These are phyloP conservation scores for Moringa oleifera DNA, from an alignment of 345 rosid genomes.

Conservation along the genomic window DNA sequence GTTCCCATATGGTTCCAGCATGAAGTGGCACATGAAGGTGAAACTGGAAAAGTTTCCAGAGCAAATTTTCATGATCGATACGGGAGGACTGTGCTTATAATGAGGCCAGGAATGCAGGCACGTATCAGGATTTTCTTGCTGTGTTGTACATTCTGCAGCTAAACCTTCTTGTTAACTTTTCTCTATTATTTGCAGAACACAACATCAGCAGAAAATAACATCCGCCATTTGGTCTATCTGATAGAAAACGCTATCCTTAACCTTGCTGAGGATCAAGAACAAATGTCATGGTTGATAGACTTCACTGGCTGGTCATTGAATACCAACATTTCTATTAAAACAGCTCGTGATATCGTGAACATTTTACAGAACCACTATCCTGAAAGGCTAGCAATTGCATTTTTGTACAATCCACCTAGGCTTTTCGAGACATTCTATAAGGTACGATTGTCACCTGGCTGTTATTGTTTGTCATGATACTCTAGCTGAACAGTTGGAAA, in stretches of 20 bases:
- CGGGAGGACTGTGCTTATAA: conserved; percentile 82
- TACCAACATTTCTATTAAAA: conserved; percentile 35
- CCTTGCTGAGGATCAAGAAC: conserved; percentile 79
- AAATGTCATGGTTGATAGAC: conserved; percentile 89
- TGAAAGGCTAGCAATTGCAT: conserved; percentile 73
- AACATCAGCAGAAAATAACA: conserved; percentile 56
- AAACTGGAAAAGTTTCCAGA: conserved; percentile 81
- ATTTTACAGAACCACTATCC: conserved; percentile 89
- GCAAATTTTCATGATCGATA: conserved; percentile 67
- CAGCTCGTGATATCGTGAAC: conserved; percentile 62
- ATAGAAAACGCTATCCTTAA: conserved; percentile 80
- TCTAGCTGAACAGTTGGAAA: too few species aligned
- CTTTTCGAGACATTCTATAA: conserved; percentile 80
- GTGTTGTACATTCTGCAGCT: background rate
- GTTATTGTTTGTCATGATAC: background rate
- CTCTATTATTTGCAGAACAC: conserved; percentile 51
- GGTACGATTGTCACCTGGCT: conserved; percentile 36
- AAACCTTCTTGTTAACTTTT: background rate
- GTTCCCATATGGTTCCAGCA: conserved; percentile 25
- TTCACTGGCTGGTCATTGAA: conserved; percentile 81
- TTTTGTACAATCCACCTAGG: conserved; percentile 84
- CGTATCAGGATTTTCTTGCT: conserved; percentile 4
- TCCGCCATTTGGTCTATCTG: conserved; percentile 78
- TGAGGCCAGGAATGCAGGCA: conserved; percentile 94
- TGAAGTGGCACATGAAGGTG: conserved; percentile 89